Evolutionary conservation across 345 rosid genomes (phyloP).

Genomic region (Pistacia vera): DNA sequence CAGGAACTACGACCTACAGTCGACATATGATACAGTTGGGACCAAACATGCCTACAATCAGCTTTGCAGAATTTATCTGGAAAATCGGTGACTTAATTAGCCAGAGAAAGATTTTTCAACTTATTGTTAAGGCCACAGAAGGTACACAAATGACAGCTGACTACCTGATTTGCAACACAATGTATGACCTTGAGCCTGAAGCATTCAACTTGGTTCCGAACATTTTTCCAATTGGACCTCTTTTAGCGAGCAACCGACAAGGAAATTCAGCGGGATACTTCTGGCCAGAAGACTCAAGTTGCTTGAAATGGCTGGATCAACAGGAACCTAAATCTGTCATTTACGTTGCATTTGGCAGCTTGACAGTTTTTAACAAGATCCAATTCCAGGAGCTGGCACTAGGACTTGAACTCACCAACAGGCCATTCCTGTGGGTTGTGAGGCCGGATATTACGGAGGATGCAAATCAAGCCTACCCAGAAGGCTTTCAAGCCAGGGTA

Average conservation of each 20-base stretch:
- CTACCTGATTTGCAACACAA: conserved; percentile 24
- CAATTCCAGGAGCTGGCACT: conserved; percentile 36
- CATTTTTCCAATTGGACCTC: conserved; percentile 34
- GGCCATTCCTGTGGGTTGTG: conserved; percentile 18
- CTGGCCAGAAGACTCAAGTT: conserved; percentile 33
- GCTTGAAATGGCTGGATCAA: conserved; percentile 36
- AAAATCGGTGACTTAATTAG: neutral
- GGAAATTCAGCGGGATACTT: conserved; percentile 29
- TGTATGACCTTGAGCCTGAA: conserved; percentile 34
- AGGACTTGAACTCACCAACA: conserved; percentile 29
- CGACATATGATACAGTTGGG: neutral
- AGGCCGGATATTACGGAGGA: conserved; percentile 16
- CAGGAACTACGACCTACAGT: neutral
- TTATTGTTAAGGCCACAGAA: neutral
- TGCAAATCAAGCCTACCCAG: neutral
- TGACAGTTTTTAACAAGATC: conserved; percentile 15
- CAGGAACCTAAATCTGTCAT: conserved; percentile 35
- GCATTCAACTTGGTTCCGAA: conserved; percentile 9
- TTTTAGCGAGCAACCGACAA: conserved; percentile 4
- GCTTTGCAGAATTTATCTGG: neutral
- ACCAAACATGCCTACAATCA: neutral
- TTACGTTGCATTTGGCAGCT: conserved; percentile 45
- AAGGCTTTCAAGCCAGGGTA: conserved; percentile 1
- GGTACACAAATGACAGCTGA: neutral
- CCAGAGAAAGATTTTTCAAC: neutral